phyloP scores from a whole-genome alignment of 306 rosid genomes.

The Rosa chinensis region DNA sequence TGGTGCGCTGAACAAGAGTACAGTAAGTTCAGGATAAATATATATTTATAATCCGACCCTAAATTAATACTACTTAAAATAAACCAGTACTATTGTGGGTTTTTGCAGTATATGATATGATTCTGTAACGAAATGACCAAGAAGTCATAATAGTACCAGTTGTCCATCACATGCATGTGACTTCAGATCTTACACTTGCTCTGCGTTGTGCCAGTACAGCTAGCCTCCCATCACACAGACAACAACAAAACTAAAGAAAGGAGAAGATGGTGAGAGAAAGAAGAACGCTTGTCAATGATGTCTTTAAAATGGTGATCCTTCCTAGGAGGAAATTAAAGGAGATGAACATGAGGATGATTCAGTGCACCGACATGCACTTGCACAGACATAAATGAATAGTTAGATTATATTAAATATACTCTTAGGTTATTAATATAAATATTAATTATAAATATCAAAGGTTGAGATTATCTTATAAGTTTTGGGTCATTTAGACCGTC shows the following conservation, averaged over 20 bases:
- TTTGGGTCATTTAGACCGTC: too few species aligned
- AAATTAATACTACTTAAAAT: too few species aligned
- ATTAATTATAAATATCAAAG: too few species aligned
- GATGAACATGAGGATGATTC: not conserved
- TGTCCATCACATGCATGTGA: conserved; percentile 34
- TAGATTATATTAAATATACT: too few species aligned
- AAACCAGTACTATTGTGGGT: not conserved
- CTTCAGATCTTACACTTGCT: not conserved
- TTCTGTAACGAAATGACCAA: conserved; percentile 4
- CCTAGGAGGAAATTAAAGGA: conserved; percentile 25
- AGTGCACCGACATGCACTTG: too few species aligned
- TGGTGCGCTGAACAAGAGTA: too few species aligned
- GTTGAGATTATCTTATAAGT: too few species aligned
- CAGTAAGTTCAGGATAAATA: too few species aligned
- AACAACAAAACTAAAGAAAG: not conserved
- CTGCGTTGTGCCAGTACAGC: not conserved
- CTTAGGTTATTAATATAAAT: too few species aligned
- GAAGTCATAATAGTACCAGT: conserved; percentile 13
- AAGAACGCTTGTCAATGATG: conserved; percentile 31
- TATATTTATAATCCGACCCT: too few species aligned
- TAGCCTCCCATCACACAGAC: conserved; percentile 12
- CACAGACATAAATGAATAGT: too few species aligned
- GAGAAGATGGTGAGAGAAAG: not conserved
- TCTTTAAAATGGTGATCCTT: conserved; percentile 30
- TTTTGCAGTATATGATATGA: not conserved